Evolutionary conservation across 768 basidiomycete genomes (phyloP), one percentile per base, ranked within the genome.

Genomic region (Auriscalpium microsporum): DNA sequence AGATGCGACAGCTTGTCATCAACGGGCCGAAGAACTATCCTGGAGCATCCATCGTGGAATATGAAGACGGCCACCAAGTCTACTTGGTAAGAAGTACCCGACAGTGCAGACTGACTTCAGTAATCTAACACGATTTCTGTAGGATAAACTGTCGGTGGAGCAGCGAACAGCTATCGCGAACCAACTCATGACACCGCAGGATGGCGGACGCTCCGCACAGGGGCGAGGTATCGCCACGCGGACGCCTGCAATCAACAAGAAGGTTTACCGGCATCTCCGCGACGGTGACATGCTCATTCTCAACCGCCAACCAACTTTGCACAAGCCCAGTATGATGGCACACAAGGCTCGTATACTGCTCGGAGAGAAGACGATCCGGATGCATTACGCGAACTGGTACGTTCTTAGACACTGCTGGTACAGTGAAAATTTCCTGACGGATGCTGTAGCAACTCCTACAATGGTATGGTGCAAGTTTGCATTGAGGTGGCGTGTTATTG

Each of bases 321-420:
- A 99, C 69, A 99, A 99, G 67, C 95, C 96, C 19, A 93, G 90
- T 77, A 99, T 99, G 95, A 99, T 99, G 96, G 87, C 86, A 8
- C 96, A 99, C 68, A 87, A 82, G 62, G 95, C 95, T 14, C 86
- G 86, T 55, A 87, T 98, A 17, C 69, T 99, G 58, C 81, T 84
- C 58, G 96, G 95, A 23, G 96, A 99, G 72, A 99, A 97, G 76
- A 98, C 96, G 0, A 98, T 99, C 67, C 82, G 96, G 13, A 94
- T 99, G 94, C 96, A 99, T 74, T 99, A 99, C 67, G 95, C 96
- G 23, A 99, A 99, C 66, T 99, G 95, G 94, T 95, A 56, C 52
- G 83, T 74, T 48, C 19, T 28, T 21, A 37, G 13, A 11, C 17
- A 21, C 21, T 21, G 21, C 11, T 37, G 10, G 16, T 52, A 17